Conservation (phyloP, 805 yeast species). For the Starmerella sp. region DNA sequence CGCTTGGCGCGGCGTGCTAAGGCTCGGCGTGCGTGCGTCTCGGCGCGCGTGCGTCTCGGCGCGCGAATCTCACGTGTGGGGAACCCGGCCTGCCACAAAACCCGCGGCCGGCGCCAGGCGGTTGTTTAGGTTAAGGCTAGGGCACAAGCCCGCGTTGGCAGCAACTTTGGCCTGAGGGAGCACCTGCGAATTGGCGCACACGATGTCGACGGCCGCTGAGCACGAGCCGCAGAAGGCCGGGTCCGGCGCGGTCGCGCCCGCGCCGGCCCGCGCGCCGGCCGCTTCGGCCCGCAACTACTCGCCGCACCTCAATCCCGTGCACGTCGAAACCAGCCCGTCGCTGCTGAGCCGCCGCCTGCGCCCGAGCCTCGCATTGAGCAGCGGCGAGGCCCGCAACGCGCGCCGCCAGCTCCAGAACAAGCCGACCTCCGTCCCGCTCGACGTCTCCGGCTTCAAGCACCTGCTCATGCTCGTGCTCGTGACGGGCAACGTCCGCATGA, state of each 20-base stretch:
- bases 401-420: slow-evolving; percentile 15
- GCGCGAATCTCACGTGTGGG: no score
- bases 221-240: neutral
- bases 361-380: slow-evolving; percentile 6
- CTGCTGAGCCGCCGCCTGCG: slow-evolving; percentile 18
- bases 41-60: no score
- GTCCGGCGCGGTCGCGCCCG: neutral
- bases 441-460: slow-evolving; percentile 32
- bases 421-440: slow-evolving; percentile 13
- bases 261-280: neutral
- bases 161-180: neutral
- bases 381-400: slow-evolving; percentile 13
- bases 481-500: slow-evolving; percentile 33
- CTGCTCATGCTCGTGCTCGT: slow-evolving; percentile 32
- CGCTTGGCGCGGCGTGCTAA: no score
- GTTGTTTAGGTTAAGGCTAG: neutral
- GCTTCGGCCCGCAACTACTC: slow-evolving; percentile 1
- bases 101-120: no score
- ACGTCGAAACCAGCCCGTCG: slow-evolving; percentile 18
- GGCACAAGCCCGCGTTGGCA: neutral
- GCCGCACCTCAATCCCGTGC: slow-evolving; percentile 20
- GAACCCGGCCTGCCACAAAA: no score
- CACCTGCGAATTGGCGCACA: neutral
- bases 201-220: neutral
- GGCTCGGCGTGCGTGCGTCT: no score